Percentiles rank a stretch among this genome's conserved stretches.
phyloP scores from a whole-genome alignment of 2,329 filamentous ascomycete genomes.

The Lomentospora prolificans region DNA sequence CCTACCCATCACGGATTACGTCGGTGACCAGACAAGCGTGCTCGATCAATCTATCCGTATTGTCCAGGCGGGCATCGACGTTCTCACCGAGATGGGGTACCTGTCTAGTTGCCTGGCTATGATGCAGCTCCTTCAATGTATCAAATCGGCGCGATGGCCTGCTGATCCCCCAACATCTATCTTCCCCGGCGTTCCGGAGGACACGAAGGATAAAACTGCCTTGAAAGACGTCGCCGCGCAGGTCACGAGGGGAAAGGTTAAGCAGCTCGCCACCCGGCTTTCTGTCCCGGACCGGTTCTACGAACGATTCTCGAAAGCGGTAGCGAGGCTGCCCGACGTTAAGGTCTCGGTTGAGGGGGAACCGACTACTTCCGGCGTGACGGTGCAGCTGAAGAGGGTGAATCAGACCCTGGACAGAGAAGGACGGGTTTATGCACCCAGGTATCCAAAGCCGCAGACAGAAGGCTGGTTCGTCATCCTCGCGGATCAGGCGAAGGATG shows the following conservation, averaged over 20 bases:
- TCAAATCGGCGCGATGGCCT: conserved; percentile 91
- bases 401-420: conserved; percentile 59
- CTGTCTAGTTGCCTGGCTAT: conserved; percentile 69
- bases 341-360: conserved; percentile 49
- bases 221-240: conserved; percentile 31
- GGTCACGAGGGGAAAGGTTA: conserved; percentile 14
- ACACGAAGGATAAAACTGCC: conserved; percentile 29
- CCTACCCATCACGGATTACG: conserved; percentile 91
- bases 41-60: conserved; percentile 96
- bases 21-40: conserved; percentile 83
- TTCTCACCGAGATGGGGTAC: conserved; percentile 81
- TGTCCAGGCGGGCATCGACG: conserved; percentile 88
- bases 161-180: conserved; percentile 70
- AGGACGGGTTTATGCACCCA: conserved; percentile 72
- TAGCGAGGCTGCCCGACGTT: conserved; percentile 60
- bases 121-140: conserved; percentile 77
- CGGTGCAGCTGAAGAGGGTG: conserved; percentile 52
- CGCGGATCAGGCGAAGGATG: conserved; percentile 55
- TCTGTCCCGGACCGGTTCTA: conserved; percentile 34
- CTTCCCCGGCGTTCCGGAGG: conserved; percentile 56
- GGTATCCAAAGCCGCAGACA: conserved; percentile 87
- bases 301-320: conserved; percentile 45
- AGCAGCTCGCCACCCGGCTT: conserved; percentile 38
- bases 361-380: conserved; percentile 34
- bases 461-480: conserved; percentile 89